phyloP scores from a whole-genome alignment of 2,329 filamentous ascomycete species.

The Xylariaceae sp. region DNA sequence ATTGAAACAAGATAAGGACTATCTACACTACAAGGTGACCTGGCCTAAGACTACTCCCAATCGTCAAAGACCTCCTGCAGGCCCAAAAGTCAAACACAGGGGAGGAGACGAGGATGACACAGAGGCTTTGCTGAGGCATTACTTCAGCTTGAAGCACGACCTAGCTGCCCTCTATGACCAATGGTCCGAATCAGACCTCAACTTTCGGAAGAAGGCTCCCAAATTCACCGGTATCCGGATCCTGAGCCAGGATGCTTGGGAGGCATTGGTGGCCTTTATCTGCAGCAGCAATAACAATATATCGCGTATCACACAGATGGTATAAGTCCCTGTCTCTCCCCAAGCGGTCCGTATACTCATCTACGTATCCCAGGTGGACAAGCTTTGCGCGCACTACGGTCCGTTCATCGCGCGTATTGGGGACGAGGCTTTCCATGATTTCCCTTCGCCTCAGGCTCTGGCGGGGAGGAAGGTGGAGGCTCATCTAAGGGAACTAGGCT shows the following conservation, averaged over 20 bases:
- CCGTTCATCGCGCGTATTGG: conserved; percentile 67
- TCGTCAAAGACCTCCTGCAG: conserved; percentile 31
- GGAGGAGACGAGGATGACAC: conserved; percentile 57
- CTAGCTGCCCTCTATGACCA: conserved; percentile 72
- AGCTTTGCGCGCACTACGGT: conserved; percentile 83
- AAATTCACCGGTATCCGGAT: conserved; percentile 90
- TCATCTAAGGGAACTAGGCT: conserved; percentile 77
- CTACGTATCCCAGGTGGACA: conserved; percentile 58
- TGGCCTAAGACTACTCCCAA: conserved; percentile 40
- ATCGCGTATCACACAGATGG: conserved; percentile 91
- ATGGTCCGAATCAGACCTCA: conserved; percentile 81
- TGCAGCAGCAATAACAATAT: conserved; percentile 99
- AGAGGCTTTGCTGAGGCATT: conserved; percentile 69
- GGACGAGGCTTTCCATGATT: conserved; percentile 75
- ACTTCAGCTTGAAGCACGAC: conserved; percentile 82
- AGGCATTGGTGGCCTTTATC: conserved; percentile 88
- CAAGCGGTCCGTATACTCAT: conserved; percentile 3
- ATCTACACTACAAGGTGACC: conserved; percentile 76
- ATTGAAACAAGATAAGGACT: conserved; percentile 72
- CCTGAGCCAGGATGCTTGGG: conserved; percentile 92
- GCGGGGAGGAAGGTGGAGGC: conserved; percentile 70
- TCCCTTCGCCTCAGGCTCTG: conserved; percentile 73
- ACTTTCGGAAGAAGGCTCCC: conserved; percentile 83
- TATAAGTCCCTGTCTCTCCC: conserved; percentile 24
- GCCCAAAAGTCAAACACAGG: conserved; percentile 22